Base-by-base conservation (phyloP, 1,284 basidiomycete species). In the Pseudozyma tsukubaensis region DNA sequence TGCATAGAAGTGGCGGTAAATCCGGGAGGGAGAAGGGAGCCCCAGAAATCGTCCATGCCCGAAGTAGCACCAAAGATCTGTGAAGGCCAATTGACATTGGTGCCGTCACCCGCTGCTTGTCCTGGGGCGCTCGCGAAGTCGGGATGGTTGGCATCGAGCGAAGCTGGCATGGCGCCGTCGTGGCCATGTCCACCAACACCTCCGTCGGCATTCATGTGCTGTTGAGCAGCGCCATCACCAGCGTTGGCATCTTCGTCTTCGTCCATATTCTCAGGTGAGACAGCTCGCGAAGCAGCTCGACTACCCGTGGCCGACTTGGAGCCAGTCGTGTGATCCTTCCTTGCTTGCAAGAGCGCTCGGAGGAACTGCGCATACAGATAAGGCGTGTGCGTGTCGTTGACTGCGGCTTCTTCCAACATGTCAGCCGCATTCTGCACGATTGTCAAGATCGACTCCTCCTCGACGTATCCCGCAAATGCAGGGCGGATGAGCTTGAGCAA, bases 391-490 rank as follows among this genome's bases (percentile, higher is more conserved):
- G 77, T 80, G 50, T 75, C 68, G 56, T 81, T 78, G 21, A 83
- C 81, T 10, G 83, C 76, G 3, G 77, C 75, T 34, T 77, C 72
- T 24, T 82, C 74, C 11, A 84, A 72, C 56, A 83, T 64, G 32
- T 92, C 89, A 1, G 92, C 93, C 29, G 94, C 90, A 71, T 93
- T 91, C 55, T 89, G 90, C 47, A 92, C 91, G 34, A 94, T 86
- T n/a, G 86, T 83, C 32, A 94, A 85, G 9, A 91, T 92, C 70
- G 91, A 89, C 29, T 83, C 81, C 48, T 82, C 81, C 29, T 92
- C 90, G 19, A 91, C 87, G 85, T 91, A 93, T 11, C 88, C 86
- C 64, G 90, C 89, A 85, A 95, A 93, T 77, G 92, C 91, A 0
- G 92, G 91, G 11, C 92, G 90, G 48, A 93, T 88, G 48, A 94